Base-by-base conservation (phyloP, 768 basidiomycete species). In the Hygrophorus pudorinus region DNA sequence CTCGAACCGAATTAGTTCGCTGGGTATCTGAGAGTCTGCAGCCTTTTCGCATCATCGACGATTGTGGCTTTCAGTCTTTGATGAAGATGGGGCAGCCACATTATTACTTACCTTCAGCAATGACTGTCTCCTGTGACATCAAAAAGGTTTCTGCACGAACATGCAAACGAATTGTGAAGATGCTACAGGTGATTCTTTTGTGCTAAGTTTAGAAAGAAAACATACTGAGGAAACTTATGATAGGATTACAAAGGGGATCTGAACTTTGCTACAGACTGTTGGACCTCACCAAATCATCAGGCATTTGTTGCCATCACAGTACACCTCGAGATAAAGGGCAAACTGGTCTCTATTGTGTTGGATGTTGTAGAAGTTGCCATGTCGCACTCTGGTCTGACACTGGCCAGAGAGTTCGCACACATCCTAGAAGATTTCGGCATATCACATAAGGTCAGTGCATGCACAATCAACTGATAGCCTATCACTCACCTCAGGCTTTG, bases 361-460 rank as follows among this genome's bases (percentile, higher is more conserved):
- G 67, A 71, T 40, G 41, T 71, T 4, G 51, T 66, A 10, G 65
- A 71, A 47, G 59, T 70, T 2, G 33, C 59, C 1, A 34, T 50
- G 43, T 64, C 64, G 0, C 67, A 72, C 44, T 49, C 54, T 0
- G 62, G 67, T 4, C 10, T 52, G 1, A 59, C 60, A 10, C 53
- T 72, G n/a, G 65, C 67, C 0, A 34, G 21, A 0, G 65, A 54
- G 2, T 65, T 69, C 44, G 53, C 49, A 1, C 24, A 52, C 1
- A 55, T 68, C 7, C 56, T 69, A 4, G 29, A n/a, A n/a, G n/a
- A n/a, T n/a, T n/a, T n/a, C n/a, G n/a, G n/a, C n/a, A n/a, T n/a
- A n/a, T n/a, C n/a, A 62, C 1, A 61, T 6, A 65, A 65, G 62
- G 63, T 65, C 5, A 49, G 56, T n/a, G n/a, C n/a, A n/a, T n/a